Percentiles rank a stretch among this genome's conserved stretches.
phyloP scores from a whole-genome alignment of 148 eudicot genomes.

The Chenopodium berlandieri region DNA sequence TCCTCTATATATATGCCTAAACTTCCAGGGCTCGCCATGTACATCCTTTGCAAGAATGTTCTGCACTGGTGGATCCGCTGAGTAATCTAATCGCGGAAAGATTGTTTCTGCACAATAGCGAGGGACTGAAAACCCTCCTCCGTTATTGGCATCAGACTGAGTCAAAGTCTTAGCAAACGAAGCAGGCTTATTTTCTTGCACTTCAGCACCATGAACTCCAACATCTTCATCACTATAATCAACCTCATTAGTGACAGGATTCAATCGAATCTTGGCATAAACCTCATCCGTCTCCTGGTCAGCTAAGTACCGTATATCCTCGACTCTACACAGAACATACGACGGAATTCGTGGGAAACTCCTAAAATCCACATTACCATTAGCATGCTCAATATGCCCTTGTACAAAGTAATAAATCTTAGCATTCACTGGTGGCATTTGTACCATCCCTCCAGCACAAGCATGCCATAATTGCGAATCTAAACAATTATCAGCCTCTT shows the following conservation, averaged over 20 bases:
- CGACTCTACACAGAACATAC: slow-evolving; percentile 57
- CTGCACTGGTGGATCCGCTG: slow-evolving; percentile 90
- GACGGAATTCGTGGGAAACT: slow-evolving; percentile 57
- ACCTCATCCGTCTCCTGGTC: slow-evolving; percentile 90
- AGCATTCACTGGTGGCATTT: slow-evolving; percentile 68
- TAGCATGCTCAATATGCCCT: slow-evolving; percentile 85
- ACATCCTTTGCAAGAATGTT: slow-evolving; percentile 87
- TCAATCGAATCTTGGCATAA: slow-evolving; percentile 55
- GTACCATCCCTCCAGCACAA: slow-evolving; percentile 97
- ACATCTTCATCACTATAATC: slow-evolving; percentile 45
- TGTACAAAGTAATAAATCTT: slow-evolving; percentile 79
- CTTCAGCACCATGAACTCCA: slow-evolving; percentile 36
- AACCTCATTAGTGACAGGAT: slow-evolving; percentile 42
- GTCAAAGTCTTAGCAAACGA: slow-evolving; percentile 93
- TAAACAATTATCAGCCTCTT: slow-evolving; percentile 57
- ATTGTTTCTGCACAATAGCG: slow-evolving; percentile 94
- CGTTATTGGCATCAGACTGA: slow-evolving; percentile 92
- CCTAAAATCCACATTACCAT: slow-evolving; percentile 57
- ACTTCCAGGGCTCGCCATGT: slow-evolving; percentile 91
- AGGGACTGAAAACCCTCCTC: slow-evolving; percentile 96
- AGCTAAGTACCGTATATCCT: slow-evolving; percentile 63
- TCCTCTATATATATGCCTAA: slow-evolving; percentile 87
- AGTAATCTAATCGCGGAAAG: slow-evolving; percentile 78
- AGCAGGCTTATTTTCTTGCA: slow-evolving; percentile 59
- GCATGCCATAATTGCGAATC: slow-evolving; percentile 99